These are phyloP conservation scores for Diddensiella santjacobensis DNA, from an alignment of 805 yeast genomes.

Conservation along the genomic window DNA sequence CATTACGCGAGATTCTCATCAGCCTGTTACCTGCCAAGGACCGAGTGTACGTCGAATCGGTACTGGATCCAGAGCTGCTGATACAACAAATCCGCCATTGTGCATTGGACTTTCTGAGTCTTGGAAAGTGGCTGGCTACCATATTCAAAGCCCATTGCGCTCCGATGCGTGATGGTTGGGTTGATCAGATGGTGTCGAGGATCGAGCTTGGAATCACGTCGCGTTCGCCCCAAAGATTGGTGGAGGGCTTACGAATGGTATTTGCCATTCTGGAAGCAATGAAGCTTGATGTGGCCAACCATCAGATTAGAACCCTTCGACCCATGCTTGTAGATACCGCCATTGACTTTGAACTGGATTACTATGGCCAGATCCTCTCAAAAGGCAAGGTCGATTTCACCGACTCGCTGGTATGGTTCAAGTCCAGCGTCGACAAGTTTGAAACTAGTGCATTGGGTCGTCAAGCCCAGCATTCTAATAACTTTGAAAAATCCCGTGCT, in stretches of 20 bases:
- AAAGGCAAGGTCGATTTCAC: conserved; percentile 55
- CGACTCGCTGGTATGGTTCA: conserved; percentile 66
- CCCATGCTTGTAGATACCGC: conserved; percentile 85
- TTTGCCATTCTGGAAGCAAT: conserved; percentile 87
- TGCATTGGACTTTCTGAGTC: conserved; percentile 65
- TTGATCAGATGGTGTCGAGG: conserved; percentile 68
- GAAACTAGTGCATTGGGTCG: conserved; percentile 3
- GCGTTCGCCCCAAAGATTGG: conserved; percentile 45
- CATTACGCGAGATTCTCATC: conserved; percentile 72
- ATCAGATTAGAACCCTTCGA: conserved; percentile 80
- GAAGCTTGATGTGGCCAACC: conserved; percentile 94
- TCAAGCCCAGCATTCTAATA: conserved; percentile 2
- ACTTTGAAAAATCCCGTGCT: conserved; percentile 24
- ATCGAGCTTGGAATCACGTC: conserved; percentile 45
- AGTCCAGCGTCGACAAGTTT: conserved; percentile 22
- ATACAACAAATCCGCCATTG: conserved; percentile 65
- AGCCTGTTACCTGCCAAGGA: conserved; percentile 77
- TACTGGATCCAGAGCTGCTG: conserved; percentile 70
- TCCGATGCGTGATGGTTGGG: conserved; percentile 92
- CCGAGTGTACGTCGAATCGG: conserved; percentile 58
- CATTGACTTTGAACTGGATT: conserved; percentile 82
- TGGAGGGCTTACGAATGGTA: conserved; percentile 71
- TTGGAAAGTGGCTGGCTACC: conserved; percentile 69
- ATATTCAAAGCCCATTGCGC: conserved; percentile 89
- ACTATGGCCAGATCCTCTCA: conserved; percentile 45